Evolutionary conservation across 257 asterid species (phyloP).

Genomic region (Buddleja alternifolia): DNA sequence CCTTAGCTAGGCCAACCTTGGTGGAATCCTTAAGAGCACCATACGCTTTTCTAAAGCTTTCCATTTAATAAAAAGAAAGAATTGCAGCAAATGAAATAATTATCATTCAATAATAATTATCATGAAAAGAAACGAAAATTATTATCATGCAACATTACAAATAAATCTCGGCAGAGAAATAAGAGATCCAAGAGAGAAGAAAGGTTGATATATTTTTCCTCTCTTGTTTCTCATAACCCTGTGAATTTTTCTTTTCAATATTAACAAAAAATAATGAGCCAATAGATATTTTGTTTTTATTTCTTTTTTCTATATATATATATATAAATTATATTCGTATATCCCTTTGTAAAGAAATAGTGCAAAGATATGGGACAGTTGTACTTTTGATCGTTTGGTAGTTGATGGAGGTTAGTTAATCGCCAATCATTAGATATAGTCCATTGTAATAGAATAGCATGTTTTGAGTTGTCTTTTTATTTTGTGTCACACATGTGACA

Average conservation of each 20-base stretch:
- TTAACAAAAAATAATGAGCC: background rate
- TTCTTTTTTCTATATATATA: background rate
- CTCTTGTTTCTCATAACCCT: slow-evolving; percentile 32
- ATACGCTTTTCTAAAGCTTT: slow-evolving; percentile 90
- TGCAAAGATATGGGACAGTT: slow-evolving; percentile 17
- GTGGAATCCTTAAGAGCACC: slow-evolving; percentile 97
- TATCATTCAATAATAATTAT: too few relatives aligned
- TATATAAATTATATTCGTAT: too few relatives aligned
- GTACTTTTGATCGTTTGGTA: slow-evolving; percentile 16
- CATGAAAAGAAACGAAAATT: too few relatives aligned
- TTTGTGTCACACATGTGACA: slow-evolving; percentile 9
- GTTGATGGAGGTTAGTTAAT: slow-evolving; percentile 26
- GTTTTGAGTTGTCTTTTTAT: too few relatives aligned
- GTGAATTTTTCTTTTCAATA: background rate
- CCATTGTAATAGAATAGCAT: background rate
- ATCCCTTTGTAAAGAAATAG: too few relatives aligned
- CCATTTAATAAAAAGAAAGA: slow-evolving; percentile 44
- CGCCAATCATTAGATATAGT: background rate
- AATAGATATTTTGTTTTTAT: background rate
- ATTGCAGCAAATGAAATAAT: slow-evolving; percentile 6
- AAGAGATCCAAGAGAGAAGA: slow-evolving; percentile 40
- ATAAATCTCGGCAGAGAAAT: background rate
- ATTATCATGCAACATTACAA: slow-evolving; percentile 32
- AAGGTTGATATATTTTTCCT: slow-evolving; percentile 41
- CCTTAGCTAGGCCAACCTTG: slow-evolving; percentile 94